These are phyloP conservation scores for Phenoliferia sp. DNA, from an alignment of 1,284 basidiomycete genomes.

Conservation along the genomic window DNA sequence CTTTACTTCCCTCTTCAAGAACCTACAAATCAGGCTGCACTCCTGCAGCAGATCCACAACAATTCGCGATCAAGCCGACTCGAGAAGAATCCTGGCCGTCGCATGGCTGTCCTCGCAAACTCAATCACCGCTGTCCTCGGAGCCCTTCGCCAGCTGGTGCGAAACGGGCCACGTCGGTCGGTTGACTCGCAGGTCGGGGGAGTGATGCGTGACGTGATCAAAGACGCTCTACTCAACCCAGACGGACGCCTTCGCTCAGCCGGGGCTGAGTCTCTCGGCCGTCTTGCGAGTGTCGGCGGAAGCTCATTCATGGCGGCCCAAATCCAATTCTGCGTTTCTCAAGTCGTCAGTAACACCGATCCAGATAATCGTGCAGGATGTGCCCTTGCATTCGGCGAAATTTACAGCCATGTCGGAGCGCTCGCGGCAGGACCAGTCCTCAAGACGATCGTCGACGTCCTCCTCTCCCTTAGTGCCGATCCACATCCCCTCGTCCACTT, in stretches of 20 bases:
- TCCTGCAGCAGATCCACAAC: slow-evolving; percentile 57
- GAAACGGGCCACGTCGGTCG: neutral
- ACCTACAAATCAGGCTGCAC: slow-evolving; percentile 58
- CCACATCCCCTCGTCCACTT: slow-evolving; percentile 96
- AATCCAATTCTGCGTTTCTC: slow-evolving; percentile 87
- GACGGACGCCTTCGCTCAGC: slow-evolving; percentile 71
- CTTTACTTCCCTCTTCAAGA: slow-evolving; percentile 73
- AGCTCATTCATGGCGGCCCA: slow-evolving; percentile 80
- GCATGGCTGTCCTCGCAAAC: slow-evolving; percentile 80
- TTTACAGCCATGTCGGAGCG: slow-evolving; percentile 88
- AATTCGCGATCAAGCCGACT: slow-evolving; percentile 68
- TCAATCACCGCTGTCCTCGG: slow-evolving; percentile 71
- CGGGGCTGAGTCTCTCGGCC: slow-evolving; percentile 86
- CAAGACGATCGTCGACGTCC: slow-evolving; percentile 91
- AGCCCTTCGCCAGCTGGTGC: slow-evolving; percentile 52
- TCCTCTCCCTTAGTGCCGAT: slow-evolving; percentile 92
- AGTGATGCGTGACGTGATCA: slow-evolving; percentile 32
- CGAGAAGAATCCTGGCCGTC: slow-evolving; percentile 84
- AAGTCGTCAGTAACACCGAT: slow-evolving; percentile 93
- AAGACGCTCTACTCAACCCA: slow-evolving; percentile 77
- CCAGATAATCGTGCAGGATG: slow-evolving; percentile 91
- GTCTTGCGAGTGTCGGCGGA: slow-evolving; percentile 76
- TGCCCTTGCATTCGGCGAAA: slow-evolving; percentile 86
- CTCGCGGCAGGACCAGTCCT: slow-evolving; percentile 87
- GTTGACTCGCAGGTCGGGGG: slow-evolving; percentile 29